phyloP scores from a whole-genome alignment of 345 rosid genomes.

The Pistacia atlantica region DNA sequence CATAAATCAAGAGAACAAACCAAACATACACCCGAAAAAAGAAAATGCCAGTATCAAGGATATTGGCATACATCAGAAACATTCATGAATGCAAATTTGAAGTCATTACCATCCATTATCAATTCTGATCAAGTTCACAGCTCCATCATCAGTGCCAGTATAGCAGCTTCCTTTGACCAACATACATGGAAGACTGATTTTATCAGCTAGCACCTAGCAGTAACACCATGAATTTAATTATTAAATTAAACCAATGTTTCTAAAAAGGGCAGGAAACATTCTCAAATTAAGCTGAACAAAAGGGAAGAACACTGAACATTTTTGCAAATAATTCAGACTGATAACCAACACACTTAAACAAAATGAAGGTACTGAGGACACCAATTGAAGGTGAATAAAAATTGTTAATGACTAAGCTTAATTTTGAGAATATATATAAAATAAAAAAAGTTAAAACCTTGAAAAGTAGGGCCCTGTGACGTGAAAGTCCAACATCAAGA shows the following conservation, averaged over 20 bases:
- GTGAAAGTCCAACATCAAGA: slow-evolving; percentile 90
- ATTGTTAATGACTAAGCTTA: slow-evolving; percentile 6
- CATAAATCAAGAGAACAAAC: slow-evolving; percentile 5
- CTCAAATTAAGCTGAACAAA: neutral
- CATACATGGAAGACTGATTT: slow-evolving; percentile 84
- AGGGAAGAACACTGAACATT: neutral
- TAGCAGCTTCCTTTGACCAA: slow-evolving; percentile 95
- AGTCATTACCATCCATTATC: slow-evolving; percentile 64
- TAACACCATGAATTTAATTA: slow-evolving; percentile 22
- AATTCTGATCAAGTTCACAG: slow-evolving; percentile 79
- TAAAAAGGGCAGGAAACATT: slow-evolving; percentile 8
- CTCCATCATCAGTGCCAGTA: slow-evolving; percentile 97
- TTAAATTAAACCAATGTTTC: slow-evolving; percentile 27
- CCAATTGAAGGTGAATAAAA: neutral
- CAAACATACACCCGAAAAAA: neutral
- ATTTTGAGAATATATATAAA: neutral
- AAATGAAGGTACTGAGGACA: neutral
- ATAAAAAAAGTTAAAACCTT: slow-evolving; percentile 54
- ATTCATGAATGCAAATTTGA: slow-evolving; percentile 10
- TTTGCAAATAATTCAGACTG: slow-evolving; percentile 10
- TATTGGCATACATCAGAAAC: neutral
- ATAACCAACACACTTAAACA: slow-evolving; percentile 1
- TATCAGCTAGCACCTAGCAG: slow-evolving; percentile 86
- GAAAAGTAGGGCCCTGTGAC: slow-evolving; percentile 94
- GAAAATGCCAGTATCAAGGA: neutral